Base-by-base conservation (phyloP, 139 green algal species). In the Diplosphaera chodatii region DNA sequence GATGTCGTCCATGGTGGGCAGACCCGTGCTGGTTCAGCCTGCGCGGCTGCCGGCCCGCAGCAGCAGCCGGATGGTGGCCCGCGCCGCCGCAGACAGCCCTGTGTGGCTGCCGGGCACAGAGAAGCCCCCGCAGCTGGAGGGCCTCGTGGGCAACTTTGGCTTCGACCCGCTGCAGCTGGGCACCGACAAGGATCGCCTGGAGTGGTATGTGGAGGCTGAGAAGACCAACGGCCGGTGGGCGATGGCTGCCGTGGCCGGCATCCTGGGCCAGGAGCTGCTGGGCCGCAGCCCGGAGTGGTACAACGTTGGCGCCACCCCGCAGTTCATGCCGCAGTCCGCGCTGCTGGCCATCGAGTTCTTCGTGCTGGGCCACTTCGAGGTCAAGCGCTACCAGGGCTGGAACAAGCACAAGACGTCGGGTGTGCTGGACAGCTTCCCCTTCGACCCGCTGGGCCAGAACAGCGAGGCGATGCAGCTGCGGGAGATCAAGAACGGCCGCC, bases 401-500 rank as follows among this genome's bases (percentile, higher is more conserved):
- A 94, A 94, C 82, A 87, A 90, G 75, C 89, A 84, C 34, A 33
- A 33, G 25, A 63, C 37, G 88, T 90, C 86, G 22, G 91, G 91
- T 67, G 79, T 97, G 68, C 80, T 92, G 69, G 86, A 92, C 82
- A 82, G 77, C 59, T 95, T 91, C 81, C 91, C 91, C 70, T 96
- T 92, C 56, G 91, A 97, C 87, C 91, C 91, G 13, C 77, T 84
- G 23, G 55, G 64, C 69, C 69, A 82, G 76, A 70, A 77, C 62
- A 81, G 66, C 72, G 70, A 84, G n/a, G 80, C 89, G 67, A 97
- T 89, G 75, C 80, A 83, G 56, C 69, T 93, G 32, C 96, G 95
- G 89, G 94, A 98, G 89, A 74, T 98, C 73, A 98, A 98, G 89
- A 98, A 98, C 82, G 94, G 89, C 66, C 89, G 92, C 80, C 85